These are phyloP conservation scores for Bretschneidera sinensis DNA, from an alignment of 345 rosid species.

Conservation along the genomic window DNA sequence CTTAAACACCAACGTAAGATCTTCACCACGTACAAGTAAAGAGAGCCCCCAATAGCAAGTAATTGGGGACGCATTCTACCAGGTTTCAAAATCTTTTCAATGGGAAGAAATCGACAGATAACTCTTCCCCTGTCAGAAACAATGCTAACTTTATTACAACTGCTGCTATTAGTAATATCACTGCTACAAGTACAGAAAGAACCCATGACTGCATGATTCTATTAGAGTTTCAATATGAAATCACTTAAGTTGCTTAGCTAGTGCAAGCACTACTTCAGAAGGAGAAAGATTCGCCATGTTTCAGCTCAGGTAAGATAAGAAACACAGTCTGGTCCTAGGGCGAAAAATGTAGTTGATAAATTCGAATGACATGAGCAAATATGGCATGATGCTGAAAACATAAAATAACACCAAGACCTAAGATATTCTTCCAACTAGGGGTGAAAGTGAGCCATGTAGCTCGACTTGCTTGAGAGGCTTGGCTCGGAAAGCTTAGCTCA, in stretches of 20 bases:
- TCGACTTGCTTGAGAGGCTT: too few relatives aligned
- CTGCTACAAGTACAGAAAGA: too few relatives aligned
- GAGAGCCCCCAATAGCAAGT: slow-evolving; percentile 90
- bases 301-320: background rate
- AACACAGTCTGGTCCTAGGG: background rate
- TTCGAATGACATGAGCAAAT: too few relatives aligned
- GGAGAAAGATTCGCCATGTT: background rate
- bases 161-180: background rate
- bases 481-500: too few relatives aligned
- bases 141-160: background rate
- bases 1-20: slow-evolving; percentile 64
- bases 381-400: background rate
- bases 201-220: too few relatives aligned
- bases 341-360: background rate
- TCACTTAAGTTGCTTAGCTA: too few relatives aligned
- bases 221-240: too few relatives aligned
- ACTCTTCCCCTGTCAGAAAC: slow-evolving; percentile 52
- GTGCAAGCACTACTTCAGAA: background rate
- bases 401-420: background rate
- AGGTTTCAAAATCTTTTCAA: slow-evolving; percentile 73
- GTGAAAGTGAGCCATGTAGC: too few relatives aligned
- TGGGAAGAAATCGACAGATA: slow-evolving; percentile 55
- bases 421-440: background rate
- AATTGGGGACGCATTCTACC: slow-evolving; percentile 67
- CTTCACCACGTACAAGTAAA: slow-evolving; percentile 47